These are phyloP conservation scores for Furcasterigmium furcatum DNA, from an alignment of 2,329 filamentous ascomycete species.

Conservation along the genomic window DNA sequence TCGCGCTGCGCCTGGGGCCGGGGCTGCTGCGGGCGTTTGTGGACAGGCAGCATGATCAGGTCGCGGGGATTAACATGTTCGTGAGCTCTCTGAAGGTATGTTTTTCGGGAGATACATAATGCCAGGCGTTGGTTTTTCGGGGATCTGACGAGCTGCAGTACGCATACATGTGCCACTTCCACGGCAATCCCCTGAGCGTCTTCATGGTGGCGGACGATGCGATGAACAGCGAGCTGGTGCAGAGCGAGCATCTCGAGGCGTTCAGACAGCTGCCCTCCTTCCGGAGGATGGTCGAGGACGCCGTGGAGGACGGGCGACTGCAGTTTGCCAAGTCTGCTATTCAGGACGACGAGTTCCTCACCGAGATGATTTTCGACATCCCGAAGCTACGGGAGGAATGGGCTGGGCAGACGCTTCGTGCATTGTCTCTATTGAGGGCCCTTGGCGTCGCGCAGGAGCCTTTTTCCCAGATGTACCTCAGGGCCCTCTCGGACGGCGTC, in stretches of 20 bases:
- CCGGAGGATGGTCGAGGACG: constrained; percentile 45
- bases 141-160: constrained; percentile 48
- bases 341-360: constrained; percentile 55
- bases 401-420: constrained; percentile 43
- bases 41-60: constrained; percentile 72
- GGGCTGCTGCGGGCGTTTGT: constrained; percentile 60
- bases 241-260: constrained; percentile 62
- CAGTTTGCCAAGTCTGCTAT: constrained; percentile 50
- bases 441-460: constrained; percentile 29
- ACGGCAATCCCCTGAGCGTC: constrained; percentile 71
- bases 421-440: constrained; percentile 42
- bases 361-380: constrained; percentile 32
- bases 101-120: too few species aligned
- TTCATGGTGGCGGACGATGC: constrained; percentile 36
- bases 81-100: constrained; percentile 65
- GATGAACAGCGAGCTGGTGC: constrained; percentile 30
- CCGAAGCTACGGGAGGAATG: constrained; percentile 27
- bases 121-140: background rate
- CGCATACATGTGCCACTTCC: constrained; percentile 83
- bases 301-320: constrained; percentile 38
- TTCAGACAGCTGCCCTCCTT: constrained; percentile 70
- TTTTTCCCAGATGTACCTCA: constrained; percentile 58
- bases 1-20: constrained; percentile 61
- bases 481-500: constrained; percentile 56
- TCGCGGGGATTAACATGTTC: constrained; percentile 72